A percentile compares a stretch with the other conserved stretches of the same genome.
Conservation (phyloP, 768 basidiomycete species). For the Pleurotus salmoneostramineus region DNA sequence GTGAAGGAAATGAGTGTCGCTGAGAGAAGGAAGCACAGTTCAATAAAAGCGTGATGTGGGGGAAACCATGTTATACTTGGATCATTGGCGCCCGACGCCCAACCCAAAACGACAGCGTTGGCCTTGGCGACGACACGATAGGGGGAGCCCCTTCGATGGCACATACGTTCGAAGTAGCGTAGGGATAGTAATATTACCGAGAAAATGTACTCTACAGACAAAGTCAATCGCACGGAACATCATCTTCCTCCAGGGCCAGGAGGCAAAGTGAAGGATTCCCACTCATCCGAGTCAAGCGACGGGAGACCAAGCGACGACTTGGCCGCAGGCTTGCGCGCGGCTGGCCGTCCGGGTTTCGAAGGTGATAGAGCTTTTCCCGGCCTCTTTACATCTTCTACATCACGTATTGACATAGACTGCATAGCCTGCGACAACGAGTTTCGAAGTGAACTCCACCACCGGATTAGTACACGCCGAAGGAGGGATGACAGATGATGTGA, state of each 20-base stretch:
- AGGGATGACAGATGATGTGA: not conserved
- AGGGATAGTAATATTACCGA: no score
- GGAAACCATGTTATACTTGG: not conserved
- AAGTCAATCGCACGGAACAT: not conserved
- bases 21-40: not conserved
- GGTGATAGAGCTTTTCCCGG: not conserved
- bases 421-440: conserved; percentile 36
- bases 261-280: conserved; percentile 49
- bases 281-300: conserved; percentile 43
- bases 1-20: not conserved
- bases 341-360: conserved; percentile 8
- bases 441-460: conserved; percentile 8
- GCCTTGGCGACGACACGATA: not conserved
- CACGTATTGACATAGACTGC: conserved; percentile 9
- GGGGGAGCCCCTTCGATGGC: not conserved
- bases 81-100: not conserved
- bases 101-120: not conserved
- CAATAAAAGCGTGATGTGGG: not conserved
- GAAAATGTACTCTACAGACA: no score
- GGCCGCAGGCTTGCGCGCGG: conserved; percentile 9
- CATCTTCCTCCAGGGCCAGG: conserved; percentile 25
- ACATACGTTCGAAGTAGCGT: no score
- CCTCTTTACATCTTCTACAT: conserved; percentile 19
- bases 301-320: conserved; percentile 38
- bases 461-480: conserved; percentile 4